Base-by-base conservation (phyloP, 176 grass and related monocot genomes). In the Oryza nivara region DNA sequence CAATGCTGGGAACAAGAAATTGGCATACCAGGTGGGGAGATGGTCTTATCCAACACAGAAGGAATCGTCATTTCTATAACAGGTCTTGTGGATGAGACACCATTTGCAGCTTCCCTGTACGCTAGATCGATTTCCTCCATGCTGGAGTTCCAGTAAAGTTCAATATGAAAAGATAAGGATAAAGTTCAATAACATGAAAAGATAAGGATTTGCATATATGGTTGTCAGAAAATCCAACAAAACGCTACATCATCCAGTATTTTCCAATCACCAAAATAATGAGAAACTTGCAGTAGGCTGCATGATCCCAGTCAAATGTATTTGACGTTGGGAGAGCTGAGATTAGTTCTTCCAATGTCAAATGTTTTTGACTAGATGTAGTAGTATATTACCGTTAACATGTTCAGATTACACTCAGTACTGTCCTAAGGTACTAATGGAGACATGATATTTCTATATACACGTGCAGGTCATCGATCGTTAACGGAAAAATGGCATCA, bases 31-130 rank as follows among this genome's bases (percentile, higher is more conserved):
- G 93, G 85, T 40, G 96, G 96, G 48, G 96, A 98, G 76, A 98
- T 98, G 68, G 93, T 95, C 77, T 86, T 92, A 90, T 98, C 96
- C 83, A 98, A 85, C 51, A 94, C 92, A 74, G 96, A 98, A 89
- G 93, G 96, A 87, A 98, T 95, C 14, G 93, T 98, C 96, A 98
- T 95, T 83, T 98, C 93, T 78, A 98, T 98, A 70, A 98, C 44
- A 87, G 96, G 96, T 82, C 96, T 98, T 84, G 82, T 95, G 73
- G 96, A 98, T 70, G 91, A 87, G 88, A 93, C 32, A 2, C 96
- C 93, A 6, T 32, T 84, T 76, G 83, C 84, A 60, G 96, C 96
- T 88, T 98, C 96, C 82, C 71, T 98, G 74, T 90, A 92, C 16
- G 93, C 96, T 67, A 83, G 15, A 75, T 98, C 88, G 80, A 98